Evolutionary conservation across 1,284 basidiomycete species (phyloP), one percentile per base, ranked within the genome.

Genomic region (Phlebopus sp.): DNA sequence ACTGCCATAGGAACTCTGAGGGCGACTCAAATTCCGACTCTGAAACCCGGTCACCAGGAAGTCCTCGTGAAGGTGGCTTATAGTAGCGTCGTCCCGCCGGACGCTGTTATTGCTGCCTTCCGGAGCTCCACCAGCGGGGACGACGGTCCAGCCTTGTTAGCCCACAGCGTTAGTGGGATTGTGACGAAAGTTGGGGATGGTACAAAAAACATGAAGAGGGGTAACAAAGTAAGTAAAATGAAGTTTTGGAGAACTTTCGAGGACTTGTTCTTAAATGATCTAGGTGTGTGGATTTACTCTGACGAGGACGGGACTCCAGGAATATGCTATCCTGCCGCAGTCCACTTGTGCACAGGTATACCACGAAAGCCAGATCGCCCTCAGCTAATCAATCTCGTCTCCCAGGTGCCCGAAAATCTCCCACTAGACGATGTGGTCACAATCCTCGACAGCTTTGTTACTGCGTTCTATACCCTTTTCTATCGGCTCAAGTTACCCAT

Each of bases 391-490:
- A 17, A 13, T 36, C 25, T 27, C 21, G 29, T 13, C 2, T 18
- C 29, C 34, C 36, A 77, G 77, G 61, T 79, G 31, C 76, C 78
- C 3, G 66, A 68, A 41, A 59, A 53, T 11, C 41, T 77, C 18
- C 41, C 69, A 1, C 61, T 76, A 1, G 67, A 66, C 17, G 69
- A 64, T 19, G 78, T 75, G 1, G 73, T 70, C 4, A 74, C 76
- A 0, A 64, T 80, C 31, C 74, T 77, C 14, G 76, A 80, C 56
- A 79, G 78, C 56, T 76, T 78, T 42, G 64, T 75, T 44, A 74
- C 72, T 4, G 69, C 75, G 0, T 78, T 73, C 57, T 74, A 69
- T 56, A 71, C 74, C 0, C 50, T 80, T 5, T 79, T 78, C 59
- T 71, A 66, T 48, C 63, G 72, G 37, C 63, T 80, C 23, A 59